Evolutionary conservation across 208 protist species (phyloP).

Genomic region (Leishmania tropica): DNA sequence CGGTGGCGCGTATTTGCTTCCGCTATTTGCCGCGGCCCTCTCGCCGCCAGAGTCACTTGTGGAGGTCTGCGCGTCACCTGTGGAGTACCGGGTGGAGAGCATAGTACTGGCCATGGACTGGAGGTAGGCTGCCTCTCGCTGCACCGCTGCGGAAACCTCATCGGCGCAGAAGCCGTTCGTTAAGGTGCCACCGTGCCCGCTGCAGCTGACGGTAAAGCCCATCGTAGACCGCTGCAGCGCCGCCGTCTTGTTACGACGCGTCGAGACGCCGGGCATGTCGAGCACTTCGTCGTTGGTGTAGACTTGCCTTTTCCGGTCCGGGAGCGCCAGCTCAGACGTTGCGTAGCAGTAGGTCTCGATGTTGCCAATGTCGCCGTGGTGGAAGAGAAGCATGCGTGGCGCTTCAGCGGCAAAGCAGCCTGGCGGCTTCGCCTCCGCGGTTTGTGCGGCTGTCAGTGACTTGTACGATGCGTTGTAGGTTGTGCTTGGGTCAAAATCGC

Average conservation of each 20-base stretch:
- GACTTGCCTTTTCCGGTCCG: slow-evolving; percentile 34
- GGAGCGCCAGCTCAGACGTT: slow-evolving; percentile 73
- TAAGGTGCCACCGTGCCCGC: not conserved
- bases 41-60: not conserved
- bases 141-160: slow-evolving; percentile 12
- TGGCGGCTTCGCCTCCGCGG: slow-evolving; percentile 47
- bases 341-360: slow-evolving; percentile 54
- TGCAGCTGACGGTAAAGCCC: slow-evolving; percentile 13
- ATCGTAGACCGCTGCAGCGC: slow-evolving; percentile 42
- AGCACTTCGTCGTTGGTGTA: slow-evolving; percentile 68
- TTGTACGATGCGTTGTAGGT: slow-evolving; percentile 68
- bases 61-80: not conserved
- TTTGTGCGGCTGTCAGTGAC: slow-evolving; percentile 35
- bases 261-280: slow-evolving; percentile 63
- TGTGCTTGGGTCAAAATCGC: slow-evolving; percentile 35
- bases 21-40: not conserved
- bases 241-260: slow-evolving; percentile 30
- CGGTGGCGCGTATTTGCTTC: slow-evolving; percentile 44
- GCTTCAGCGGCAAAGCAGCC: slow-evolving; percentile 65
- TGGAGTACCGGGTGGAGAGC: slow-evolving; percentile 1
- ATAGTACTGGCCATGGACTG: slow-evolving; percentile 30
- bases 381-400: slow-evolving; percentile 77
- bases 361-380: slow-evolving; percentile 76
- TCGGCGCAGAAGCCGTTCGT: slow-evolving; percentile 8
- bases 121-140: slow-evolving; percentile 22